Conservation (phyloP, 1,284 basidiomycete species). For the Microbotryum saponariae region DNA sequence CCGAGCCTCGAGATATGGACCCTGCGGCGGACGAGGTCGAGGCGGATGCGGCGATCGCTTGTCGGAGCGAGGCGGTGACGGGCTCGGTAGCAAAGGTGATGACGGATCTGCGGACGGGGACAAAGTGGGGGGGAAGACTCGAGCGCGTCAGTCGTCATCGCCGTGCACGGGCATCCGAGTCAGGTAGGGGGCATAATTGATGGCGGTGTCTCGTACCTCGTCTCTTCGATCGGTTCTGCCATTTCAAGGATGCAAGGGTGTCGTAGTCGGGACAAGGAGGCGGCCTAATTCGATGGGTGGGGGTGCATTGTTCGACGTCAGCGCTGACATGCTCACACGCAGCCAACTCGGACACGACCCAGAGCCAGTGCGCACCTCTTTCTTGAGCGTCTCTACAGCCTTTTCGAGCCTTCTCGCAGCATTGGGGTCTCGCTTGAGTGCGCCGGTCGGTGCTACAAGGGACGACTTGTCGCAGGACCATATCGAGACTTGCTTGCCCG, state of each 20-base stretch:
- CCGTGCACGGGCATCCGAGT: not conserved
- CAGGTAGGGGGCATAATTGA: not conserved
- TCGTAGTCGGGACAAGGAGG: slow-evolving; percentile 72
- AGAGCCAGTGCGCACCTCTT: slow-evolving; percentile 56
- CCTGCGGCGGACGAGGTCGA: slow-evolving; percentile 48
- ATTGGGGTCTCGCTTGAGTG: slow-evolving; percentile 38
- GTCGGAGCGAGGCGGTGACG: slow-evolving; percentile 65
- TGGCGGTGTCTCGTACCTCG: slow-evolving; percentile 45
- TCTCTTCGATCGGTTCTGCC: slow-evolving; percentile 96
- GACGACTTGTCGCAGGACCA: slow-evolving; percentile 81
- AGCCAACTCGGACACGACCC: too few relatives aligned
- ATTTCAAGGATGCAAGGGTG: slow-evolving; percentile 97
- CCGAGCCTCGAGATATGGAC: slow-evolving; percentile 31
- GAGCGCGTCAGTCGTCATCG: not conserved
- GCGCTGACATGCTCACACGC: too few relatives aligned
- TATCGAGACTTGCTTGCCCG: slow-evolving; percentile 74
- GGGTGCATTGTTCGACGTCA: too few relatives aligned
- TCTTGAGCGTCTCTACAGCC: slow-evolving; percentile 71
- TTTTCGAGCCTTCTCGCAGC: slow-evolving; percentile 47
- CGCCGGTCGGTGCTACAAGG: slow-evolving; percentile 46
- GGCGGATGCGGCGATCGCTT: slow-evolving; percentile 52
- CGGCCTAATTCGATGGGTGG: slow-evolving; percentile 52
- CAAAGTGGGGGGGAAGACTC: not conserved
- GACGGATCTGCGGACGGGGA: slow-evolving; percentile 48
- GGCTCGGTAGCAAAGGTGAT: slow-evolving; percentile 90